Base-by-base conservation (phyloP, 2,329 filamentous ascomycete genomes). In the Sporothrix inflata region DNA sequence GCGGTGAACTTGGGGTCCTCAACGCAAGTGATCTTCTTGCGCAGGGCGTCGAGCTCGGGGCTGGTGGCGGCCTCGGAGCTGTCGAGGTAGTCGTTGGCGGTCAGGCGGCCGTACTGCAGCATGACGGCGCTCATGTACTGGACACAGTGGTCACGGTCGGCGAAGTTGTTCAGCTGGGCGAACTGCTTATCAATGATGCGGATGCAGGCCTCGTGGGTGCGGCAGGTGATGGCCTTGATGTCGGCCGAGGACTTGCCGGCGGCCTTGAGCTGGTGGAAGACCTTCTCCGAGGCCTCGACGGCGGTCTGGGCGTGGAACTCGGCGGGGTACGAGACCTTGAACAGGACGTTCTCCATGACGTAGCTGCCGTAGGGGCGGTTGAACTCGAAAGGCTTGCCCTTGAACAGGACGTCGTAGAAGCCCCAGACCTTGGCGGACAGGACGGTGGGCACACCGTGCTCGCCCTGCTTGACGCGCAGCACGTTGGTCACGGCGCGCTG, bases 271-370 rank as follows among this genome's bases (percentile, higher is more conserved):
- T 93, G 90, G 82, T 90, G 88, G 87, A 94, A 90, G 80, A 99
- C 90, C 83, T 91, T 93, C 85, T 97, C 90, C 1, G 95, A 94
- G 63, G 94, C 94, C 84, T 99, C 96, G 76, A 98, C 94, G 77
- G 96, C 96, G 49, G 96, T 99, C 85, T 99, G 96, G 24, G 95
- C 98, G 88, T 98, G 95, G 88, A 98, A 98, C 82, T 98, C 95
- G 79, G 94, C 94, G 87, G 72, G 75, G 66, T 79, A 75, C 61
- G 96, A 99, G 74, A 99, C 96, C 89, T 99, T 99, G 91, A 99
- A 99, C 75, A 99, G 90, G 74, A 99, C 94, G 80, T 98, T 99
- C 90, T 99, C 96, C 96, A 99, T 99, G 77, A 99, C 96, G 83
- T 99, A 99, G 87, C 92, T 97, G 80, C 94, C 95, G 80, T 99